phyloP scores from a whole-genome alignment of 2,329 filamentous ascomycete genomes.

The Fusarium virguliforme region DNA sequence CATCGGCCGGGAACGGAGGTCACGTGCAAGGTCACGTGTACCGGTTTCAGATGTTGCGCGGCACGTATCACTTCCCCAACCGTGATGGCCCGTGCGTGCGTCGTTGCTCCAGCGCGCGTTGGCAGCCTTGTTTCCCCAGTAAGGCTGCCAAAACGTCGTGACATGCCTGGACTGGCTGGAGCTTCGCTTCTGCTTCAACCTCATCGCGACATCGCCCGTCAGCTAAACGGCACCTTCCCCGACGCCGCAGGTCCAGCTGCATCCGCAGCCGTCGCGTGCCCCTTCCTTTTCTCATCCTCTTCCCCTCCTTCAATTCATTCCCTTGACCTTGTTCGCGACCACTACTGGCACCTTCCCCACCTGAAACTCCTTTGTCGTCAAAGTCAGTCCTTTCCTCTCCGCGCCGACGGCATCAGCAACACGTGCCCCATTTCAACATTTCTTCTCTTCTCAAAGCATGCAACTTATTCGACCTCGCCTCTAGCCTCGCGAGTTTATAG shows the following conservation, averaged over 20 bases:
- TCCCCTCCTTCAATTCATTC: constrained; percentile 46
- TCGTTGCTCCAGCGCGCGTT: constrained; percentile 31
- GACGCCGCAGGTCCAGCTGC: constrained; percentile 22
- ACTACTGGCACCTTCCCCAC: constrained; percentile 30
- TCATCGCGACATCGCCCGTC: constrained; percentile 46
- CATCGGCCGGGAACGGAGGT: constrained; percentile 44
- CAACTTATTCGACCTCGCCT: constrained; percentile 40
- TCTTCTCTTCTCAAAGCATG: constrained; percentile 21
- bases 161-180: constrained; percentile 40
- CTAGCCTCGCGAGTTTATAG: constrained; percentile 29
- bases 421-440: constrained; percentile 28
- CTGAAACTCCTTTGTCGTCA: constrained; percentile 48
- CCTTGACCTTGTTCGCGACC: constrained; percentile 42
- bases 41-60: not conserved
- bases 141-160: constrained; percentile 50
- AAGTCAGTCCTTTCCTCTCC: constrained; percentile 49
- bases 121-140: constrained; percentile 50
- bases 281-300: constrained; percentile 16
- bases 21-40: constrained; percentile 41
- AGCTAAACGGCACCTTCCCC: constrained; percentile 28
- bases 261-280: constrained; percentile 17
- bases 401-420: constrained; percentile 40
- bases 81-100: constrained; percentile 42
- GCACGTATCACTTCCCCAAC: constrained; percentile 30
- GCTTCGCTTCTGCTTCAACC: constrained; percentile 44